These are phyloP conservation scores for Pulicaria dysenterica DNA, from an alignment of 129 eudicot species.

Conservation along the genomic window DNA sequence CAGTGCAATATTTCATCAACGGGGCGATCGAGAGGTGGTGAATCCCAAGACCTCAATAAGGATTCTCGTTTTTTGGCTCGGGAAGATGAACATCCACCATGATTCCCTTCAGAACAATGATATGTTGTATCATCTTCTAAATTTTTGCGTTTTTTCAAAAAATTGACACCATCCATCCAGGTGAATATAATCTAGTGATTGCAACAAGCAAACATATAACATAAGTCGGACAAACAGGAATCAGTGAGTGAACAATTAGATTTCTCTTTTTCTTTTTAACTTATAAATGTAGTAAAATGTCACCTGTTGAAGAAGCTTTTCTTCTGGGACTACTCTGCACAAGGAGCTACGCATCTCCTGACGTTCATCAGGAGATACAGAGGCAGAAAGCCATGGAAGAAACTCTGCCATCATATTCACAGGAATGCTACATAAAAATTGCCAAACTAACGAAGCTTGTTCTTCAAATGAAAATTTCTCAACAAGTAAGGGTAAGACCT, in stretches of 20 bases:
- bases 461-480: conserved; percentile 98
- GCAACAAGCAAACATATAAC: conserved; percentile 25
- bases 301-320: conserved; percentile 94
- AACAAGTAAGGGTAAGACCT: conserved; percentile 93
- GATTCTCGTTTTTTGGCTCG: conserved; percentile 44
- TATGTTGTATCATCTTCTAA: conserved; percentile 50
- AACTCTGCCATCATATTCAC: conserved; percentile 99
- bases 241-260: neutral
- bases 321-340: conserved; percentile 82
- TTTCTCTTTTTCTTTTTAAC: conserved; percentile 10
- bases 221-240: conserved; percentile 13
- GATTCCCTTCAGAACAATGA: conserved; percentile 42
- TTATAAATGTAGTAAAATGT: conserved; percentile 25
- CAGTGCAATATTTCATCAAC: conserved; percentile 95
- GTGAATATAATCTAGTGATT: conserved; percentile 71
- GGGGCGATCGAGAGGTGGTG: conserved; percentile 57
- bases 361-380: conserved; percentile 84
- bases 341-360: conserved; percentile 92
- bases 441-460: conserved; percentile 98
- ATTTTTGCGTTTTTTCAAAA: conserved; percentile 48
- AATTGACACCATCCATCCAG: conserved; percentile 89
- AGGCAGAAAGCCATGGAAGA: conserved; percentile 97
- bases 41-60: conserved; percentile 24
- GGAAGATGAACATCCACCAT: conserved; percentile 76
- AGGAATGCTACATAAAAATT: conserved; percentile 97